Conservation (phyloP, 2,329 filamentous ascomycete species). For the Blastomyces parvus region DNA sequence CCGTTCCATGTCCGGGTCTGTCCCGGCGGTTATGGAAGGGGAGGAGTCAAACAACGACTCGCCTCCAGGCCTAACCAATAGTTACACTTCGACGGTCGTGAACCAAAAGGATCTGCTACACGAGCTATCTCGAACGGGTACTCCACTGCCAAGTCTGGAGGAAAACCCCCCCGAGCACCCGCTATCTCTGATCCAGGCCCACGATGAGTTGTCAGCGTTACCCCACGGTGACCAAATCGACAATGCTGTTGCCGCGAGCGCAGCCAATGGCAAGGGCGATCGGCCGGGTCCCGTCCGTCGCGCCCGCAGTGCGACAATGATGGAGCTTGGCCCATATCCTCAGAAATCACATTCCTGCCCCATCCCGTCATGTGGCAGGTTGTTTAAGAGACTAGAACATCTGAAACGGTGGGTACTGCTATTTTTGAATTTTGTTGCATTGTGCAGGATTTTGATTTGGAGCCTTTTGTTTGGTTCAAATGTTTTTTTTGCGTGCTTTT, state of each 20-base stretch:
- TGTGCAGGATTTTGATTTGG: constrained; percentile 22
- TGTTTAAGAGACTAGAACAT: constrained; percentile 98
- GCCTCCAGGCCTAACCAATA: constrained; percentile 64
- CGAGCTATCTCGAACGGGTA: constrained; percentile 73
- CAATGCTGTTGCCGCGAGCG: constrained; percentile 44
- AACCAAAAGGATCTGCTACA: constrained; percentile 74
- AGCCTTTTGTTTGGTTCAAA: constrained; percentile 19
- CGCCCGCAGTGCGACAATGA: constrained; percentile 87
- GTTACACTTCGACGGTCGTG: constrained; percentile 57
- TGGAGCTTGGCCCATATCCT: constrained; percentile 92
- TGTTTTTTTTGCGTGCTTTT: constrained; percentile 27
- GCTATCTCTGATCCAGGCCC: constrained; percentile 52
- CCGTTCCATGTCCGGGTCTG: constrained; percentile 79
- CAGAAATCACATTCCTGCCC: constrained; percentile 98
- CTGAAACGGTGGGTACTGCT: constrained; percentile 77
- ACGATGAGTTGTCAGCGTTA: constrained; percentile 59
- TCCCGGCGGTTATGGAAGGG: constrained; percentile 69
- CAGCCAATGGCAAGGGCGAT: constrained; percentile 34
- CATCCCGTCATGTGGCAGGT: constrained; percentile 92
- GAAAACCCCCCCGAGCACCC: constrained; percentile 68
- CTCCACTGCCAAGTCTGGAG: constrained; percentile 76
- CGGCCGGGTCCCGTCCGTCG: constrained; percentile 69
- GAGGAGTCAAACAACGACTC: constrained; percentile 73
- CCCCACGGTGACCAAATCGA: constrained; percentile 53
- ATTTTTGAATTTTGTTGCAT: constrained; percentile 21